phyloP scores from a whole-genome alignment of 1,139 yeast species.

The Yamadazyma taylorii region DNA sequence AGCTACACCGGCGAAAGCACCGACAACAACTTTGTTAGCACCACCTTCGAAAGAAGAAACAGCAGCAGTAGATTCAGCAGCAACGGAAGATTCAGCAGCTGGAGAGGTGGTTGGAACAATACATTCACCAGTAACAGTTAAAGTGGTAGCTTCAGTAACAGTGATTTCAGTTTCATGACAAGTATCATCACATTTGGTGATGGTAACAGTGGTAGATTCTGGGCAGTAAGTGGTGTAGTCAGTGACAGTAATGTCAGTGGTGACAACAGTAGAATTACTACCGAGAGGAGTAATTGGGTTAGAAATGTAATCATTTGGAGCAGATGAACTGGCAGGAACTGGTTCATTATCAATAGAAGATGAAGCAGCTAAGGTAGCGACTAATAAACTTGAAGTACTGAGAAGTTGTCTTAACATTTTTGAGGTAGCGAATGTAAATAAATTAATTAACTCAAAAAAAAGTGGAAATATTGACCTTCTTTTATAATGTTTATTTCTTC shows the following conservation, averaged over 20 bases:
- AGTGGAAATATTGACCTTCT: neutral
- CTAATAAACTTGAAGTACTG: constrained; percentile 37
- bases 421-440: constrained; percentile 19
- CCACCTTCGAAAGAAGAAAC: constrained; percentile 19
- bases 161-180: constrained; percentile 34
- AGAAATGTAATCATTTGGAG: too few species aligned
- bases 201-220: constrained; percentile 42
- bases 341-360: too few species aligned
- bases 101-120: constrained; percentile 40
- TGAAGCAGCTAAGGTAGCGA: constrained; percentile 36
- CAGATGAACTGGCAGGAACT: too few species aligned
- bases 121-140: constrained; percentile 47
- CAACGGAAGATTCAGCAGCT: constrained; percentile 7
- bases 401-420: constrained; percentile 44
- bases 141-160: constrained; percentile 46
- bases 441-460: neutral
- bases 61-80: constrained; percentile 12
- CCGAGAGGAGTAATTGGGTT: too few species aligned
- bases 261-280: constrained; percentile 22
- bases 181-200: constrained; percentile 26
- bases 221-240: constrained; percentile 50
- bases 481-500: neutral
- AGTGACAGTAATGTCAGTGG: constrained; percentile 41
- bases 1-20: constrained; percentile 19
- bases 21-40: constrained; percentile 16